phyloP scores from a whole-genome alignment of 805 yeast species.

The Kodamaea neixiangensis region DNA sequence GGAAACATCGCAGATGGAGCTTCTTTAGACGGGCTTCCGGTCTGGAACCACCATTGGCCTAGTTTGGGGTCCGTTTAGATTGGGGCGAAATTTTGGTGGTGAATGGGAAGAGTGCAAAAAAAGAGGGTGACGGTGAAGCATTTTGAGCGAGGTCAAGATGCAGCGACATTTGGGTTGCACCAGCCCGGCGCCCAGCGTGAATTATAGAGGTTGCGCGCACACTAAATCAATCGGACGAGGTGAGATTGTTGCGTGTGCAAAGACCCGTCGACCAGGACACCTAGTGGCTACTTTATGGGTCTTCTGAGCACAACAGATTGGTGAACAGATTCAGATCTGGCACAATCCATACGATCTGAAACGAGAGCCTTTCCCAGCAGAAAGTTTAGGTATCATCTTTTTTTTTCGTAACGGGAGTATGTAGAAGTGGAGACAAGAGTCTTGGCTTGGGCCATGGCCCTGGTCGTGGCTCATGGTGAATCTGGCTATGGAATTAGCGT shows the following conservation, averaged over 20 bases:
- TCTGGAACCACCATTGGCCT: no score
- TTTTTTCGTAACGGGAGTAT: neutral
- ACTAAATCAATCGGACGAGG: no score
- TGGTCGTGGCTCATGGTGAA: no score
- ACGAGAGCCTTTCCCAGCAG: neutral
- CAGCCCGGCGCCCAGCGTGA: neutral
- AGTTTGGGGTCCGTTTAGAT: neutral
- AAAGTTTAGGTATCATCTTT: neutral
- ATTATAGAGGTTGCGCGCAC: neutral
- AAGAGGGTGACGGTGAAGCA: neutral
- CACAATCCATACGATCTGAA: neutral
- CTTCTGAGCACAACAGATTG: no score
- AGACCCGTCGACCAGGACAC: no score
- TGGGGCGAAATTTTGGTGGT: neutral
- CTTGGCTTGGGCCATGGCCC: no score
- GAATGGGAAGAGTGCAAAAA: neutral
- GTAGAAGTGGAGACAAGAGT: no score
- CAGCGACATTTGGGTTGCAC: neutral
- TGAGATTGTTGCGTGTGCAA: no score
- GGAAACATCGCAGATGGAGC: no score
- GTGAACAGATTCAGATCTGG: neutral
- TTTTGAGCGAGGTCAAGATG: neutral
- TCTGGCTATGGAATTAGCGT: no score
- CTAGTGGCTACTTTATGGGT: no score
- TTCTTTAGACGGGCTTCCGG: no score